These are phyloP conservation scores for Hapsidospora chrysogenum DNA, from an alignment of 495 filamentous ascomycete species.

Conservation along the genomic window DNA sequence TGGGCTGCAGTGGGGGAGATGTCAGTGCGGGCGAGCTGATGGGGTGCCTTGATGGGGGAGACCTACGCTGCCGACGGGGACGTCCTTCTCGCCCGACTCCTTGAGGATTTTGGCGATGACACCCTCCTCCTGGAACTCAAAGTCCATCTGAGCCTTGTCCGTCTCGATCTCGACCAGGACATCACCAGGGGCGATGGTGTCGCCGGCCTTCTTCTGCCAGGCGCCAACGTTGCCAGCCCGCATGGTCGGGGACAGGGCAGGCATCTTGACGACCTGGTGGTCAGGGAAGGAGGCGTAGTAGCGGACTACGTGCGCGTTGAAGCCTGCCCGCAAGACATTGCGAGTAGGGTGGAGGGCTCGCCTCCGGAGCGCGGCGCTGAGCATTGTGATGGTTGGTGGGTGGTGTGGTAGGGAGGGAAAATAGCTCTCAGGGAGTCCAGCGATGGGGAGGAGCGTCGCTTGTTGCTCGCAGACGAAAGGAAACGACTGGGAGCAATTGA, in stretches of 20 bases:
- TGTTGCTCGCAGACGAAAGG: too few species aligned
- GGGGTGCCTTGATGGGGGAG: slow-evolving; percentile 1
- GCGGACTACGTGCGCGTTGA: slow-evolving; percentile 31
- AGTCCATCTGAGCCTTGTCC: slow-evolving; percentile 99
- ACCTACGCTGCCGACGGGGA: slow-evolving; percentile 87
- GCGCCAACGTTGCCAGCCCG: slow-evolving; percentile 86
- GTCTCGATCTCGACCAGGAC: slow-evolving; percentile 99
- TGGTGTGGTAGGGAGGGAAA: too few species aligned
- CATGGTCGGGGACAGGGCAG: slow-evolving; percentile 96
- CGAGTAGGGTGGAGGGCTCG: slow-evolving; percentile 28
- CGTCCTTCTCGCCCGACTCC: slow-evolving; percentile 85
- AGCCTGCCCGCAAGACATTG: slow-evolving; percentile 19
- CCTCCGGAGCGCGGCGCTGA: slow-evolving; percentile 35
- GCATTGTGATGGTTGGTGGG: slow-evolving; percentile 20
- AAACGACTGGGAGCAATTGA: too few species aligned
- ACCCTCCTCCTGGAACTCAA: slow-evolving; percentile 98
- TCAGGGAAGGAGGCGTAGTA: slow-evolving; percentile 63
- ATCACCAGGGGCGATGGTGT: slow-evolving; percentile 76
- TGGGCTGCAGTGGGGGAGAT: too few species aligned
- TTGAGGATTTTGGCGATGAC: slow-evolving; percentile 89
- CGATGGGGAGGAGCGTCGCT: too few species aligned
- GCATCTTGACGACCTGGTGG: slow-evolving; percentile 94
- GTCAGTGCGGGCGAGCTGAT: slow-evolving; percentile 3
- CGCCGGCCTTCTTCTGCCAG: slow-evolving; percentile 96
- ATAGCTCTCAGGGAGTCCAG: background rate